Evolutionary conservation across 164 flowering plant genomes (phyloP), one percentile per base, ranked within the genome.

Genomic region (Vitis riparia): DNA sequence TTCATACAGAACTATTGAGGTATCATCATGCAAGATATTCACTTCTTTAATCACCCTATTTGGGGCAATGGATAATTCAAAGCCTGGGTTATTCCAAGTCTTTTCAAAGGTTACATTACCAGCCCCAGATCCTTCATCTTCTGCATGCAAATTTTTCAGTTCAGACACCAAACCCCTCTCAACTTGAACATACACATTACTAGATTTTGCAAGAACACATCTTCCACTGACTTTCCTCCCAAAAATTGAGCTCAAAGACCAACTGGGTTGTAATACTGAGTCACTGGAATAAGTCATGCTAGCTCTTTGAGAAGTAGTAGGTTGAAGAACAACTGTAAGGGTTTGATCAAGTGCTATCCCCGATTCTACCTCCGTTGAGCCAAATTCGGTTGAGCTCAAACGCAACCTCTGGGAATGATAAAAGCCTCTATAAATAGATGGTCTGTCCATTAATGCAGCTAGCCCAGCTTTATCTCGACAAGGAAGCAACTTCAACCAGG

Each of bases 381-480:
- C 76, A 78, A 79, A 81, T 69, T 83, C 87, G 62, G 70, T 68
- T 69, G 94, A 84, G 23, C 63, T 74, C 80, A 95, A 76, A 74
- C 79, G 91, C 78, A 95, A 75, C 55, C 89, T 69, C 73, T 95
- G 98, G 68, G 99, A 95, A 75, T 95, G 98, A 84, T 91, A 95
- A 75, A 79, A 95, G 19, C 98, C 94, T 76, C 81, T 85, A 73
- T 95, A 93, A 55, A 95, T 90, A 8, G 99, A 89, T 17, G 97
- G 93, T 53, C 99, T 80, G 67, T 95, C 92, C 88, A 95, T 78
- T 66, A 95, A 77, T n/a, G 85, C 76, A 56, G 98, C 79, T 73
- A 95, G 85, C 71, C 99, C 99, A 70, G 89, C 91, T 83, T 93
- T 95, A 73, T 95, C 99, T 65, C 98, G 88, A 80, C 99, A 95